Conservation (phyloP, 1,284 basidiomycete species). For the Moniliella sp. region DNA sequence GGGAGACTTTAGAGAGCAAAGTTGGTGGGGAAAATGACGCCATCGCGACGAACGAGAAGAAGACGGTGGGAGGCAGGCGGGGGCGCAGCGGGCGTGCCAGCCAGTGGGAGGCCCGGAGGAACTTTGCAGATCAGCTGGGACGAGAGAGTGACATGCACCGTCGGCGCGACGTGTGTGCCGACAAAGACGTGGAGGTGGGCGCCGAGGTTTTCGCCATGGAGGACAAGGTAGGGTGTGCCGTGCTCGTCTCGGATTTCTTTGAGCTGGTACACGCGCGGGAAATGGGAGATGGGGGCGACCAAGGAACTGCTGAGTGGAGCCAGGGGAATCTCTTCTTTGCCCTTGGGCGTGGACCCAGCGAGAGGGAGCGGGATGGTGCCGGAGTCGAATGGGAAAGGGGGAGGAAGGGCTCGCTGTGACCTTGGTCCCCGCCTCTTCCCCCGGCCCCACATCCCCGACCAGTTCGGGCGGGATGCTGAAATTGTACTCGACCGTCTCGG, state of each 20-base stretch:
- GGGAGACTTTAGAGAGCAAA: too few relatives aligned
- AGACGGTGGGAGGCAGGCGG: too few relatives aligned
- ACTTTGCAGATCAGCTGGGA: conserved; percentile 44
- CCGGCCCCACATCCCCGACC: conserved; percentile 21
- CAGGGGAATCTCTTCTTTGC: conserved; percentile 50
- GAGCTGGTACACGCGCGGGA: conserved; percentile 1
- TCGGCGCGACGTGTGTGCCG: conserved; percentile 62
- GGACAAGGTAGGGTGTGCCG: too few relatives aligned
- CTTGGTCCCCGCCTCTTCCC: conserved; percentile 7
- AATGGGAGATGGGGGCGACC: conserved; percentile 51
- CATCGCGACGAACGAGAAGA: conserved; percentile 69
- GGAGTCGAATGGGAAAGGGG: conserved; percentile 16
- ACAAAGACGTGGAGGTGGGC: conserved; percentile 68
- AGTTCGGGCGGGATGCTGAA: conserved; percentile 2
- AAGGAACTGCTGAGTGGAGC: conserved; percentile 29
- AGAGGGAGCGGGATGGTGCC: conserved; percentile 36
- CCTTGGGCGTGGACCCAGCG: conserved; percentile 34
- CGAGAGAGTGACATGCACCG: conserved; percentile 65
- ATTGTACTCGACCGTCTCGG: conserved; percentile 41
- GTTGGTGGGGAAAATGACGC: conserved; percentile 79
- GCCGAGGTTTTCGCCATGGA: conserved; percentile 72
- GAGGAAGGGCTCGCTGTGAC: conserved; percentile 7
- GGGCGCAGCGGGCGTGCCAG: conserved; percentile 54
- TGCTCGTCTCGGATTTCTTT: too few relatives aligned
- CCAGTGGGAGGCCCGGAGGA: too few relatives aligned